Base-by-base conservation (phyloP, 2,329 filamentous ascomycete species). In the Pseudopyrenochaeta lycopersici region DNA sequence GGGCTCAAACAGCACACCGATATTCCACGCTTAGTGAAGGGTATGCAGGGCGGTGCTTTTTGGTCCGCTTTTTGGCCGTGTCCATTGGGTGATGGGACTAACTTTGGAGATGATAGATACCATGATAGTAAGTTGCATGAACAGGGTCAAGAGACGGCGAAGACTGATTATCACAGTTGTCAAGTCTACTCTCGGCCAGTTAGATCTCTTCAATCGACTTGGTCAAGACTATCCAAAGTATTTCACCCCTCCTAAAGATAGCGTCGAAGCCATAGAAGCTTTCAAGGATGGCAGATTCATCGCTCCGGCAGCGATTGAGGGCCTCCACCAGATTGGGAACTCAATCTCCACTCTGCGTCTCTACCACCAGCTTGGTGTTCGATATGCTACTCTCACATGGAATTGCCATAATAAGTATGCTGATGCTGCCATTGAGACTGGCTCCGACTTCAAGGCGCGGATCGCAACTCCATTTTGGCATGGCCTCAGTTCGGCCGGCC, bases 301-400 rank as follows among this genome's bases (percentile, higher is more conserved):
- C 45, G 72, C 73, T 0, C 74, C 74, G 7, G 63, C 67, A 30
- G 70, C 67, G 33, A 77, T 77, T 27, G 73, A 74, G 77, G 94
- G 94, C 3, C 84, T 97, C 7, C 94, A 98, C 71, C 94, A 97
- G 68, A 96, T 98, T 64, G 93, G 92, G 53, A 97, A 97, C 77
- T 90, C 88, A 1, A 81, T 88, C 20, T 83, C 89, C 35, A 92
- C 88, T 49, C 80, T 98, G 9, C 87, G 94, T 6, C 82, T 86
- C 20, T 97, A 89, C 75, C 82, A 95, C 73, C 80, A 84, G 2
- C 81, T 96, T 2, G 94, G 94, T 1, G 92, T 93, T 4, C 88
- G 92, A 44, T 97, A 97, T 68, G 88, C 89, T 15, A 97, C 93
- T 0, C 80, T 98, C 14, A 97, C 91, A 1, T 94, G 96, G 80